Evolutionary conservation across 2,329 filamentous ascomycete species (phyloP), one percentile per base, ranked within the genome.

Genomic region (Penicillium digitatum): DNA sequence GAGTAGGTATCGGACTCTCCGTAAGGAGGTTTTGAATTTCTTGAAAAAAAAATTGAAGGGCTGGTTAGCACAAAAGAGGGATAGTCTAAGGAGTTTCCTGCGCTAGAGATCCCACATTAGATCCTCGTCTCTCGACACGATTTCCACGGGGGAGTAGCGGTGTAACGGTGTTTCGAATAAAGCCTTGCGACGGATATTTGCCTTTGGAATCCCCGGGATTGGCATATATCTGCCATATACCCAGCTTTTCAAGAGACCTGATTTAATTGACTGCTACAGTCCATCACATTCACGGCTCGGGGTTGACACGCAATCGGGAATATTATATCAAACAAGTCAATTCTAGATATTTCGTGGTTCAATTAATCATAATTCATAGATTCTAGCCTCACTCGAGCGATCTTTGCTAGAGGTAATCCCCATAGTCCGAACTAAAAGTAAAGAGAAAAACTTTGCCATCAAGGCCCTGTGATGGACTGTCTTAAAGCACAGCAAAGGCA

Each of bases 401-500:
- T 29, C 3, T 22, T 22, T 31, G 6, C 35, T 42, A 14, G 9
- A 24, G 35, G 20, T 16, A 34, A 32, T 9, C 4, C 18, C 20
- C 22, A 5, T 26, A 5, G 34, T 9, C 20, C 26, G 14, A 26
- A n/a, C 27, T 42, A 48, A 57, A 48, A 48, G 47, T 27, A 55
- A 40, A 20, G 16, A n/a, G 12, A 22, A 20, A 34, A 5, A 6
- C 26, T 5, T n/a, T 31, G 29, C 16, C 24, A 47, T 54, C 20
- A 29, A 29, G n/a, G n/a, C 24, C 27, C 24, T 24, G 20, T 12
- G 52, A 38, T 37, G n/a, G 12, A 14, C 20, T 7, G 20, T 29
- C 10, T 49, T 67, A 91, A 32, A 91, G 68, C 16, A 92, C 79
- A 9, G 92, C 90, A 79, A 94, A 95, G 3, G 91, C 94, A 70